Evolutionary conservation across 331 rosid species (phyloP).

Genomic region (Malus hybrid): DNA sequence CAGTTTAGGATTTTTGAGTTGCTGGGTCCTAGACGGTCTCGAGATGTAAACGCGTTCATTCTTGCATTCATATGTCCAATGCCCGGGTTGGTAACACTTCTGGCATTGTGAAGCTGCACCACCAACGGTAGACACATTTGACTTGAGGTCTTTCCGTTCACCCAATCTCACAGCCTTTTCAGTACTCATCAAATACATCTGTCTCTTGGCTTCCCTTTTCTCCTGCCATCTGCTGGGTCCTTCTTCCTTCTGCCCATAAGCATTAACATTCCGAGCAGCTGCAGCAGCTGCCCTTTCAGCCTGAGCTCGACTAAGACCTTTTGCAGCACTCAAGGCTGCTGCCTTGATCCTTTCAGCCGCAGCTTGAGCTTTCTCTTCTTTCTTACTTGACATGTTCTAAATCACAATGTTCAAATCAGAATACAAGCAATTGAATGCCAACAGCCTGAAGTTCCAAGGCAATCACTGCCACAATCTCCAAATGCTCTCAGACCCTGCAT

Average conservation of each 20-base stretch:
- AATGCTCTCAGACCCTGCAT: background rate
- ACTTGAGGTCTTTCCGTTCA: slow-evolving; percentile 73
- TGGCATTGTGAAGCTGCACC: slow-evolving; percentile 76
- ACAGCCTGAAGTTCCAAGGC: background rate
- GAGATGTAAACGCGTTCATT: slow-evolving; percentile 91
- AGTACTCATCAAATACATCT: slow-evolving; percentile 98
- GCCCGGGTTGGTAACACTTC: slow-evolving; percentile 81
- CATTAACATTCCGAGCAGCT: slow-evolving; percentile 92
- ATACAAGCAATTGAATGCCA: background rate
- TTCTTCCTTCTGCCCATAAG: slow-evolving; percentile 99
- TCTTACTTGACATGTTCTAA: slow-evolving; percentile 77
- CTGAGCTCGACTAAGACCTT: slow-evolving; percentile 97
- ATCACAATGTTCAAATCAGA: slow-evolving; percentile 9
- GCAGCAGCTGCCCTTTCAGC: slow-evolving; percentile 96
- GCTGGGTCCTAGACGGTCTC: slow-evolving; percentile 91
- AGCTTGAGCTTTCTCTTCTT: slow-evolving; percentile 92
- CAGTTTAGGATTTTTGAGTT: slow-evolving; percentile 84
- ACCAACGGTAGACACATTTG: slow-evolving; percentile 37
- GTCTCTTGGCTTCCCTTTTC: slow-evolving; percentile 98
- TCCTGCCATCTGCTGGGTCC: slow-evolving; percentile 99
- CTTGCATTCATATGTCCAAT: slow-evolving; percentile 98
- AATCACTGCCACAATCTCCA: background rate
- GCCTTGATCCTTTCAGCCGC: slow-evolving; percentile 98
- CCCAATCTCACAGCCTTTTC: slow-evolving; percentile 95
- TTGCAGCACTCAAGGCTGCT: slow-evolving; percentile 86